phyloP scores from a whole-genome alignment of 1,284 basidiomycete species.

The Fomitopsis palustris region DNA sequence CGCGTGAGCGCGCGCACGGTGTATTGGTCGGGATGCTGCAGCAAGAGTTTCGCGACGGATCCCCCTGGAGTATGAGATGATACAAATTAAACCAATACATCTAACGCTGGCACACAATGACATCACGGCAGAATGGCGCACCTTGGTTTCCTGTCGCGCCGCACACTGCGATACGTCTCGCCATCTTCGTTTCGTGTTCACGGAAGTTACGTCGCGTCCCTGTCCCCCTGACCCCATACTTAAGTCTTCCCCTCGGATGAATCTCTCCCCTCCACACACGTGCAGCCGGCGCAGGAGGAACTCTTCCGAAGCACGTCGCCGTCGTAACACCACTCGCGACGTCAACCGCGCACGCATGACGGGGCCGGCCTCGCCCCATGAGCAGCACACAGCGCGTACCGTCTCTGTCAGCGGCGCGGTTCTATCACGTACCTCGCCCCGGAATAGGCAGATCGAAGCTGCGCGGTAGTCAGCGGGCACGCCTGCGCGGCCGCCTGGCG shows the following conservation, averaged over 20 bases:
- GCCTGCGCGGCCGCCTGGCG: neutral
- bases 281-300: neutral
- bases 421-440: neutral
- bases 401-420: neutral
- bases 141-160: slow-evolving; percentile 24
- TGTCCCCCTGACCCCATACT: neutral
- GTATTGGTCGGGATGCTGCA: slow-evolving; percentile 16
- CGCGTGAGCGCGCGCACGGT: slow-evolving; percentile 17
- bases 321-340: neutral
- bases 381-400: neutral
- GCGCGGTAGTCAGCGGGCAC: neutral
- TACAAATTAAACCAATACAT: neutral
- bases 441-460: neutral
- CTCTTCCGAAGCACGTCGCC: neutral
- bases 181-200: slow-evolving; percentile 6
- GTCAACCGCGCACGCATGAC: neutral
- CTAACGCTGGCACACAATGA: neutral
- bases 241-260: neutral
- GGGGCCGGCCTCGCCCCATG: neutral
- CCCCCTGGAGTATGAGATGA: slow-evolving; percentile 11
- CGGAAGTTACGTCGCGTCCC: neutral
- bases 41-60: slow-evolving; percentile 17
- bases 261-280: neutral
- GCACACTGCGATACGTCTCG: slow-evolving; percentile 18
- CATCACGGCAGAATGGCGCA: neutral